Evolutionary conservation across 169 alveolate species (phyloP), one percentile per base, ranked within the genome.

Genomic region (Babesia sp.): DNA sequence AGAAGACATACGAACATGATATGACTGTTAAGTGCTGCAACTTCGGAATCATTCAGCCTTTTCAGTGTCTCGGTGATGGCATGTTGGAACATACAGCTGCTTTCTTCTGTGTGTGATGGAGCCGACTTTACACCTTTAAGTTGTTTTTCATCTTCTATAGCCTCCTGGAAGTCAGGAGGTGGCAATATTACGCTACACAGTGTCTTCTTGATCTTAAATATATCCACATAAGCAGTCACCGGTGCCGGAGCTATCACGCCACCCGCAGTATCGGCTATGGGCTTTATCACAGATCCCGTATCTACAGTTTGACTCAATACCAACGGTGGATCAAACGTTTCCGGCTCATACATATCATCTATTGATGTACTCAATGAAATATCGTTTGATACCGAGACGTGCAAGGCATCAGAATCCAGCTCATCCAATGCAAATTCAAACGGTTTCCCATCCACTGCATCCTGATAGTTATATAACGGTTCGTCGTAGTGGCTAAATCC

Each of bases 1-100:
- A 81, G 56, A 20, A 81, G 67, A 67, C 89, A 81, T 39, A 81
- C 89, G 46, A 81, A 81, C 63, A 81, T 36, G 64, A 81, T 66
- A 53, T 81, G 89, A 22, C 64, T 46, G 57, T 46, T 81, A 33
- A 81, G 29, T n/a, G 63, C 79, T 5, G 39, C 59, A 11, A 46
- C 39, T 50, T 81, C 85, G 18, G 33, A 16, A 50, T 46, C 39
- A 14, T 33, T 42, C 12, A 74, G 28, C 36, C 59, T 12, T 11
- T 45, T 22, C 33, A 74, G 42, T 18, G 78, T 74, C 20, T 61
- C 71, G 12, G 42, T 74, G 41, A 74, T 54, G 71, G 78, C 85
- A 22, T 24, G 26, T 29, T 66, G 79, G 78, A 74, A 74, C 55
- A 33, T 64, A 54, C 58, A 56, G 26, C 55, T 20, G 51, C 41